Evolutionary conservation across 306 rosid genomes (phyloP).

Genomic region (Gillenia trifoliata): DNA sequence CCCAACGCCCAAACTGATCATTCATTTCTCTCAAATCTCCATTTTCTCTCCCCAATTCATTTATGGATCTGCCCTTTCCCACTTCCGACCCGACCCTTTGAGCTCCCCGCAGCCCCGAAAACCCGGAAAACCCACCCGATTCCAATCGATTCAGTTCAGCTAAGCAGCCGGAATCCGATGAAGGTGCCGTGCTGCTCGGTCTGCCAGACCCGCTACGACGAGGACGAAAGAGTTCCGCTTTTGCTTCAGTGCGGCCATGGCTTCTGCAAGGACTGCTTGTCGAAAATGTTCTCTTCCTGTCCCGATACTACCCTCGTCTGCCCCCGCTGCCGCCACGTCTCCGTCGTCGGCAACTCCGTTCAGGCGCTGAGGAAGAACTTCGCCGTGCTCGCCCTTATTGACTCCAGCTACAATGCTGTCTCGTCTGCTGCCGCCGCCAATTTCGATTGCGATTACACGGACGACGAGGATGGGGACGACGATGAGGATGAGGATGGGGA

Average conservation of each 20-base stretch:
- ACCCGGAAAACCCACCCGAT: slow-evolving; percentile 11
- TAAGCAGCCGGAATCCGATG: slow-evolving; percentile 27
- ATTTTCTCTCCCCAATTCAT: slow-evolving; percentile 17
- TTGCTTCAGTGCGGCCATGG: slow-evolving; percentile 98
- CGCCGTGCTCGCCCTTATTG: slow-evolving; percentile 77
- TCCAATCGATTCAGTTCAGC: slow-evolving; percentile 1
- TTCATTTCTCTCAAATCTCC: background rate
- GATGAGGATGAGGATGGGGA: slow-evolving; percentile 31
- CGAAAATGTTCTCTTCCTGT: slow-evolving; percentile 72
- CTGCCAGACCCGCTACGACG: slow-evolving; percentile 96
- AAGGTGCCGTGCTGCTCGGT: slow-evolving; percentile 95
- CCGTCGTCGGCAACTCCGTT: slow-evolving; percentile 84
- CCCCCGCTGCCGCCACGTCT: slow-evolving; percentile 89
- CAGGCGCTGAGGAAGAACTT: slow-evolving; percentile 81
- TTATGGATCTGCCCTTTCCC: slow-evolving; percentile 53
- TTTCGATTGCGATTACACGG: slow-evolving; percentile 61
- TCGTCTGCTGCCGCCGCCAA: slow-evolving; percentile 22
- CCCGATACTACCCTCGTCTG: slow-evolving; percentile 67
- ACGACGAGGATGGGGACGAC: slow-evolving; percentile 56
- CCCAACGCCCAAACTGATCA: slow-evolving; percentile 27
- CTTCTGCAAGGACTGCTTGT: slow-evolving; percentile 84
- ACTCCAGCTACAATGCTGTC: slow-evolving; percentile 34
- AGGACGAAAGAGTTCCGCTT: slow-evolving; percentile 93
- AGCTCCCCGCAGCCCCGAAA: slow-evolving; percentile 16
- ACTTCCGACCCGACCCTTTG: background rate